Evolutionary conservation across 208 protist species (phyloP).

Genomic region (Leishmania martiniquensis): DNA sequence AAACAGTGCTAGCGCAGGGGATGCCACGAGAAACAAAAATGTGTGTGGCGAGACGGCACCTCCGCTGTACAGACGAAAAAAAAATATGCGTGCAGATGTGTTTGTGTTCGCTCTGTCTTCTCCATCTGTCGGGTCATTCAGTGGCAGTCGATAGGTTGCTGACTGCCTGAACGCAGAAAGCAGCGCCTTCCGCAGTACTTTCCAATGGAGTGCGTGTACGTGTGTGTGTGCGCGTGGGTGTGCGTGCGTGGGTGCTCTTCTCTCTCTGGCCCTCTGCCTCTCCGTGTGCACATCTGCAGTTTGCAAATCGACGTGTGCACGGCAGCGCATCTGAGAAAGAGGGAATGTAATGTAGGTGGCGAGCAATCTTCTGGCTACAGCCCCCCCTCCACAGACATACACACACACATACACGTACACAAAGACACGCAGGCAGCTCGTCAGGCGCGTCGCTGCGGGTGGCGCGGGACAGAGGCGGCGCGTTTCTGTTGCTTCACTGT

Average conservation of each 20-base stretch:
- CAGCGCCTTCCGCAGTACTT: not conserved
- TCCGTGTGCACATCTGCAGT: too few relatives aligned
- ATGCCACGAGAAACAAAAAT: not conserved
- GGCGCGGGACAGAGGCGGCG: too few relatives aligned
- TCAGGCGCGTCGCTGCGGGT: not conserved
- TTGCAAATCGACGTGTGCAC: too few relatives aligned
- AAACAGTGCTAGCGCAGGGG: conserved; percentile 10
- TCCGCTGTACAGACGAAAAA: not conserved
- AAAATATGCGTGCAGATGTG: not conserved
- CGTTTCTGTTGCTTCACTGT: not conserved
- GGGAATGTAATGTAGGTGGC: too few relatives aligned
- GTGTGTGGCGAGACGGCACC: not conserved
- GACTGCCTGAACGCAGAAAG: not conserved
- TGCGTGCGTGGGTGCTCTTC: too few relatives aligned
- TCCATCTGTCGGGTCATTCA: not conserved
- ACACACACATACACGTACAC: not conserved
- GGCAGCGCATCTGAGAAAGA: too few relatives aligned
- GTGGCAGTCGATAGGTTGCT: not conserved
- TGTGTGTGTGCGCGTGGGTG: too few relatives aligned
- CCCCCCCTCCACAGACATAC: not conserved
- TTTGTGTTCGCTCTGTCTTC: not conserved
- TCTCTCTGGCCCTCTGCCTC: too few relatives aligned
- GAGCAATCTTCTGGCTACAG: too few relatives aligned
- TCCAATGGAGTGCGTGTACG: not conserved
- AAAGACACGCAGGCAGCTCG: not conserved